Evolutionary conservation across 257 asterid genomes (phyloP).

Genomic region (Coffea canephora): DNA sequence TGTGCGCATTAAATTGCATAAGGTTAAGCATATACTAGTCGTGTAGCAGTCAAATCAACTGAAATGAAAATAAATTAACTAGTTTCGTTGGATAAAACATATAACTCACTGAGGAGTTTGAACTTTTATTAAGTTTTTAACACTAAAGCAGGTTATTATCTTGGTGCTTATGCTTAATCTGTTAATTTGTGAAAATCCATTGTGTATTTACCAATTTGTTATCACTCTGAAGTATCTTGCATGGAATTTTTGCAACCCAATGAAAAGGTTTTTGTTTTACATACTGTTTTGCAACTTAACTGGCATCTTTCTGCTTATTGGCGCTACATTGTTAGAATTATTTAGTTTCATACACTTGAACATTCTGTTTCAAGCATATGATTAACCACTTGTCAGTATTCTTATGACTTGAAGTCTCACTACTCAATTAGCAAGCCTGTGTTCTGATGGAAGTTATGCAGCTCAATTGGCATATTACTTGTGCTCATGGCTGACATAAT

Average conservation of each 20-base stretch:
- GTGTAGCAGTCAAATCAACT: background rate
- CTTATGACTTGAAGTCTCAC: background rate
- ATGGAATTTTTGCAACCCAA: background rate
- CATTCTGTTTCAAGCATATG: background rate
- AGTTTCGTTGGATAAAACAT: background rate
- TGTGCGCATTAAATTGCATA: too few relatives aligned
- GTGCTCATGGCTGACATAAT: background rate
- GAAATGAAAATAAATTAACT: background rate
- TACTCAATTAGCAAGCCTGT: background rate
- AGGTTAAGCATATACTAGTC: too few relatives aligned
- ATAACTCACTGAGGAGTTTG: background rate
- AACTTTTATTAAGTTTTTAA: too few relatives aligned
- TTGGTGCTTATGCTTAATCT: background rate
- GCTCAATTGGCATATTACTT: background rate
- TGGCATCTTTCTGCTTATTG: background rate
- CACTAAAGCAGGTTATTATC: background rate
- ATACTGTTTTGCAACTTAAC: background rate
- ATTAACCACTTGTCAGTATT: background rate
- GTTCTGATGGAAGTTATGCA: background rate
- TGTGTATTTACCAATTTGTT: background rate
- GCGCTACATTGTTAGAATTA: background rate
- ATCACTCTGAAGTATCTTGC: background rate
- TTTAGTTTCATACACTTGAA: background rate
- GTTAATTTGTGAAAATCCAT: background rate
- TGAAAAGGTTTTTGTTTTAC: background rate